Base-by-base conservation (phyloP, 345 rosid species). In the Durio zibethinus region DNA sequence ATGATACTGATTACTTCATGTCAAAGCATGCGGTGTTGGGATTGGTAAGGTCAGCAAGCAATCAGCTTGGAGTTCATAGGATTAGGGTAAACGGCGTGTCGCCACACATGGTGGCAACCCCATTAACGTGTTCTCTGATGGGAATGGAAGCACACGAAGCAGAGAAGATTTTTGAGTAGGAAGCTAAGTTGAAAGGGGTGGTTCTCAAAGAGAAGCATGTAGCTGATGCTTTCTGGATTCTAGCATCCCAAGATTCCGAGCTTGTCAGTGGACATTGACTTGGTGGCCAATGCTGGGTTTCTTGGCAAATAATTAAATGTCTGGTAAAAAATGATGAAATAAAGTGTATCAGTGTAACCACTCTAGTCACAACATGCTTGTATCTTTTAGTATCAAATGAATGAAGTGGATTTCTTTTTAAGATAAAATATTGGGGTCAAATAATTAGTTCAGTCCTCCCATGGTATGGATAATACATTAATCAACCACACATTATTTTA, bases 31-130 rank as follows among this genome's bases (percentile, higher is more conserved):
- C 67, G 21, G 21, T 62, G n/a, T 8, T 63, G 45, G 45, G 43
- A 8, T 18, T 63, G 68, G 43, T 63, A 8, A 63, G 68, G 43
- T 63, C 68, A 35, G 68, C 68, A 0, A 62, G 68, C 42, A 3
- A 7, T 0, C 68, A 33, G 68, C 68, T 63, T 0, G 68, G 43
- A 7, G 68, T 6, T 20, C 68, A 63, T 8, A 25, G 69, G n/a
- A 63, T 35, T 36, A 63, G 23, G 68, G 68, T 63, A 8, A 64
- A 63, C 77, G n/a, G 67, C 21, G 67, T 74, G 1, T 74, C 67
- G 8, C 68, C 68, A 1, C 23, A 12, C 40, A 42, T n/a, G 54
- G 35, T 59, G 16, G 47, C 36, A 11, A 73, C 67, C 15, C 36
- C 67, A 10, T 12, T 42, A 0, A 0, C 15, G 1, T 7, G 31